These are phyloP conservation scores for Elaeagnus macrophylla DNA, from an alignment of 306 rosid species.

Conservation along the genomic window DNA sequence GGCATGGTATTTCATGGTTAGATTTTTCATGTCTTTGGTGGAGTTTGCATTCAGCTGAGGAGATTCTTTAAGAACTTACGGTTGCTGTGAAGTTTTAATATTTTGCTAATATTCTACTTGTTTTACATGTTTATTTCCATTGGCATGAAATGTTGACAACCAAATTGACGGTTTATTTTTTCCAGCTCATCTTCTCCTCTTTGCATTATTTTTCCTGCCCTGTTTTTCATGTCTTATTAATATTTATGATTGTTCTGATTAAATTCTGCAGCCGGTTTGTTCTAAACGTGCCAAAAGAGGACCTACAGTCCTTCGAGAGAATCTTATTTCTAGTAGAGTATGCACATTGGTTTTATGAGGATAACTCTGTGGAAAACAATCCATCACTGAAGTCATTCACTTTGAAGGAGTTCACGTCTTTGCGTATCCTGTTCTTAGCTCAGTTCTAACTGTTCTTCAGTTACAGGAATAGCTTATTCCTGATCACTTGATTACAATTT, in stretches of 20 bases:
- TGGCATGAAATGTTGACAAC: not conserved
- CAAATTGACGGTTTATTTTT: not conserved
- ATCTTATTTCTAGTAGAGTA: slow-evolving; percentile 91
- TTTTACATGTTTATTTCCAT: not conserved
- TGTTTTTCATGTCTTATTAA: not conserved
- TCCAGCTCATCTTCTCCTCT: slow-evolving; percentile 4
- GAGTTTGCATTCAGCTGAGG: not conserved
- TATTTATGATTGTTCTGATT: not conserved
- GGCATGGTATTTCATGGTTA: not conserved
- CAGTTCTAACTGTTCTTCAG: not conserved
- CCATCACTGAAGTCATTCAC: slow-evolving; percentile 90
- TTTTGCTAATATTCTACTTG: not conserved
- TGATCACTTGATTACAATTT: too few relatives aligned
- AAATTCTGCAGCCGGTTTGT: slow-evolving; percentile 73
- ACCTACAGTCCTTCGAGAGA: slow-evolving; percentile 93
- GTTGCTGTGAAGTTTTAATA: not conserved
- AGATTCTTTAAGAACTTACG: too few relatives aligned
- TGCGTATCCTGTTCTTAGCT: slow-evolving; percentile 57
- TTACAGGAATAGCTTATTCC: too few relatives aligned
- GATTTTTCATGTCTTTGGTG: not conserved
- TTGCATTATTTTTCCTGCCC: not conserved
- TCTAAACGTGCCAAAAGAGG: slow-evolving; percentile 93
- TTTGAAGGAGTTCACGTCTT: slow-evolving; percentile 85
- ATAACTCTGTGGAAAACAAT: slow-evolving; percentile 90
- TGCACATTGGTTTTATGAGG: slow-evolving; percentile 99